Percentiles rank a stretch among this genome's conserved stretches.
Evolutionary conservation across 352 stramenopile species (phyloP).

Genomic region (Pythium rishiriense): DNA sequence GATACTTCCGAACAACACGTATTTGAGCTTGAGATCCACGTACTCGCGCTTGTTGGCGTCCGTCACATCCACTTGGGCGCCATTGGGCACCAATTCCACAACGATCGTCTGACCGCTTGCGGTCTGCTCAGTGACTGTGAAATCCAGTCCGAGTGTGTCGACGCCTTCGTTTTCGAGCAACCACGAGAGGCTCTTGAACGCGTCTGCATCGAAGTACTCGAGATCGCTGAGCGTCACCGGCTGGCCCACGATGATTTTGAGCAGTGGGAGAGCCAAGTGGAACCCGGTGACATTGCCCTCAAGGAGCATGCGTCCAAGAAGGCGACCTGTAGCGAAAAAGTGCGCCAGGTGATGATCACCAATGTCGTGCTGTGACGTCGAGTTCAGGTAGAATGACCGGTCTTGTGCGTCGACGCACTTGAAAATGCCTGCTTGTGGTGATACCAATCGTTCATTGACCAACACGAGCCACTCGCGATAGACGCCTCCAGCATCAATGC

Average conservation of each 20-base stretch:
- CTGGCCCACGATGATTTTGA: constrained; percentile 96
- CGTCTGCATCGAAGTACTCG: constrained; percentile 70
- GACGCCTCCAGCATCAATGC: constrained; percentile 70
- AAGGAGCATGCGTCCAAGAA: constrained; percentile 61
- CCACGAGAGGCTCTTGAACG: constrained; percentile 64
- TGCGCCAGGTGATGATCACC: constrained; percentile 69
- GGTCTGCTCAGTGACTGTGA: constrained; percentile 47
- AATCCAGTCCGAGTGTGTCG: constrained; percentile 58
- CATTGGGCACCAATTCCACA: constrained; percentile 56
- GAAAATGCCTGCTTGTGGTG: constrained; percentile 39
- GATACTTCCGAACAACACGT: constrained; percentile 83
- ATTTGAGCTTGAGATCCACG: constrained; percentile 88
- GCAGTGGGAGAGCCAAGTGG: constrained; percentile 94
- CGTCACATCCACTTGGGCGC: constrained; percentile 79
- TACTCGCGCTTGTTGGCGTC: constrained; percentile 94
- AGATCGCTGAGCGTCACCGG: constrained; percentile 94
- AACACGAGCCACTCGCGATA: constrained; percentile 81
- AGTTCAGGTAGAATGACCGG: constrained; percentile 54
- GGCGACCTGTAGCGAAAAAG: constrained; percentile 52
- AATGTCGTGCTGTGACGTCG: constrained; percentile 18
- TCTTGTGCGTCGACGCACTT: constrained; percentile 40
- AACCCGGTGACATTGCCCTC: constrained; percentile 94
- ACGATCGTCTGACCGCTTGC: constrained; percentile 20
- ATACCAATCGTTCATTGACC: constrained; percentile 47
- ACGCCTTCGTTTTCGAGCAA: constrained; percentile 58